phyloP scores from a whole-genome alignment of 2,329 filamentous ascomycete genomes.

The Scolecobasidium constrictum region DNA sequence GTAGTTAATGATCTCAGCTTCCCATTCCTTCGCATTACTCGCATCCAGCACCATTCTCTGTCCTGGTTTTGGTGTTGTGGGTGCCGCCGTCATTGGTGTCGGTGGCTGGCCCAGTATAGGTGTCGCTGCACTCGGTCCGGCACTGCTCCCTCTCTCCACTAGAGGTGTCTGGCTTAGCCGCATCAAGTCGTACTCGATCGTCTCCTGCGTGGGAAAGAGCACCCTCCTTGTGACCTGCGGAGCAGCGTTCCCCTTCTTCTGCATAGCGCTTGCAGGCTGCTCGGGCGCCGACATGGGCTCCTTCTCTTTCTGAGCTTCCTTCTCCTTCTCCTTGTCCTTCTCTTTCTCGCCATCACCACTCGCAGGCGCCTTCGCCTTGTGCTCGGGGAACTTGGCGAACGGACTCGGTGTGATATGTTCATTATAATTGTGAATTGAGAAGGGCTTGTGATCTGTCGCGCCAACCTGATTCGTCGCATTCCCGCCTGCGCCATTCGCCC shows the following conservation, averaged over 20 bases:
- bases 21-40: constrained; percentile 60
- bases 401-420: constrained; percentile 83
- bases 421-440: constrained; percentile 89
- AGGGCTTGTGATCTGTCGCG: constrained; percentile 48
- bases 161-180: constrained; percentile 62
- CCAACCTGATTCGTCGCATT: constrained; percentile 31
- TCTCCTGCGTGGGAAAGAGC: constrained; percentile 71
- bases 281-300: constrained; percentile 47
- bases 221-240: constrained; percentile 67
- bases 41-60: constrained; percentile 63
- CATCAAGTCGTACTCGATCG: constrained; percentile 62
- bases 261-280: constrained; percentile 29
- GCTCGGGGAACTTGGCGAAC: constrained; percentile 57
- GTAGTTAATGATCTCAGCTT: constrained; percentile 63
- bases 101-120: constrained; percentile 48
- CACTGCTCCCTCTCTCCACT: constrained; percentile 23
- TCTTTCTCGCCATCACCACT: too few relatives aligned
- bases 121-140: constrained; percentile 24
- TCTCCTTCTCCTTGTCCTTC: constrained; percentile 16
- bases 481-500: constrained; percentile 46
- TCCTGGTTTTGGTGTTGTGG: constrained; percentile 55
- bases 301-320: constrained; percentile 31
- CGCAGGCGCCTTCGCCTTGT: constrained; percentile 14
- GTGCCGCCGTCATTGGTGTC: constrained; percentile 46
- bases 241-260: constrained; percentile 37